A percentile compares a stretch with the other conserved stretches of the same genome.
phyloP scores from a whole-genome alignment of 805 yeast genomes.

The Starmerella sp. region DNA sequence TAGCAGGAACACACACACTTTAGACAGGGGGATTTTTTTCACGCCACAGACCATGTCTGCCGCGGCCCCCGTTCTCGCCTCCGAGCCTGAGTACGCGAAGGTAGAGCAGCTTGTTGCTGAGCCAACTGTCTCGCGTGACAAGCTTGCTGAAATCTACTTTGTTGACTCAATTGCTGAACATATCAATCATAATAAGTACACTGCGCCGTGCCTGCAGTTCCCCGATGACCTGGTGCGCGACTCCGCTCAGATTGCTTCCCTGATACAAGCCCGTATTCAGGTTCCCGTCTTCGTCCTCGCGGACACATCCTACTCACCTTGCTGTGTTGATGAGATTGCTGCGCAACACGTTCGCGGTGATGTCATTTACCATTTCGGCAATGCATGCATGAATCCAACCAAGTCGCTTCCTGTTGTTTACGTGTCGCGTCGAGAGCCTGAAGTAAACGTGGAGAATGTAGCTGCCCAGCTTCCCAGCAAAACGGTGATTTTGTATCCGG shows the following conservation, averaged over 20 bases:
- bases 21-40: neutral
- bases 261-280: slow-evolving; percentile 17
- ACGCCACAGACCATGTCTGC: slow-evolving; percentile 22
- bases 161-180: slow-evolving; percentile 38
- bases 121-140: slow-evolving; percentile 23
- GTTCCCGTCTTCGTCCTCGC: slow-evolving; percentile 66
- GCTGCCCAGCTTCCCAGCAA: slow-evolving; percentile 20
- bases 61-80: slow-evolving; percentile 60
- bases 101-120: slow-evolving; percentile 26
- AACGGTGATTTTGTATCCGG: slow-evolving; percentile 48
- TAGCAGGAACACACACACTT: neutral
- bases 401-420: slow-evolving; percentile 64
- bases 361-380: slow-evolving; percentile 84
- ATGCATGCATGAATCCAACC: slow-evolving; percentile 79
- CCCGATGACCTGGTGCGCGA: slow-evolving; percentile 75
- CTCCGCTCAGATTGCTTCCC: slow-evolving; percentile 54
- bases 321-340: slow-evolving; percentile 95
- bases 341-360: slow-evolving; percentile 86
- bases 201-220: slow-evolving; percentile 69
- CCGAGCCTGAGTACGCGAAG: slow-evolving; percentile 53
- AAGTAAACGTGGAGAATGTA: slow-evolving; percentile 35
- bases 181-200: slow-evolving; percentile 34
- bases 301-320: slow-evolving; percentile 88
- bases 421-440: slow-evolving; percentile 47
- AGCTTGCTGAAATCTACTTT: slow-evolving; percentile 44